Evolutionary conservation across 2,329 filamentous ascomycete genomes (phyloP), one percentile per base, ranked within the genome.

Genomic region (Fusarium mangiferae): DNA sequence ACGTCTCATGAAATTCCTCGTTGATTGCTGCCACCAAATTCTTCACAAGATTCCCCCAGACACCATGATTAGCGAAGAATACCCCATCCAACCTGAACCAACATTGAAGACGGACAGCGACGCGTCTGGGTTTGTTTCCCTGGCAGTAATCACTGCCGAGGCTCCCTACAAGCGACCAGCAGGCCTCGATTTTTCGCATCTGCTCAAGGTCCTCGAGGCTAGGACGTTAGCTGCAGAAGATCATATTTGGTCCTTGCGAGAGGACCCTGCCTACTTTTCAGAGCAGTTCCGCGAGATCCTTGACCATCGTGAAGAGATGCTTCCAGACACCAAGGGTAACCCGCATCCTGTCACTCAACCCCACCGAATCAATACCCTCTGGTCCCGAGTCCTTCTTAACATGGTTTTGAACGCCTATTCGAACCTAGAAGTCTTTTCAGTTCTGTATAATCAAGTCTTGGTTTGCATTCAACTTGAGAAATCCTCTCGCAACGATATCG

Each of bases 181-280:
- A 1, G 72, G 77, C 6, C 77, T 90, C 0, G 84, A 90, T 69
- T 78, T 90, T 3, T 70, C 55, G 1, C 79, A 7, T 11, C 6
- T 46, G 9, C 1, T 6, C 3, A 7, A 4, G 2, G 45, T 46
- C 3, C 45, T 89, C 1, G 77, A 75, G 5, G 86, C 86, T 1
- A 84, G 82, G 67, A 74, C 74, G 1, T 75, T 81, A 0, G 82
- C 82, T 7, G 84, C 84, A 1, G 84, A 89, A 62, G 89, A 91
- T 77, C 87, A 90, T 72, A 48, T 90, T 0, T 88, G 85, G 84
- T 75, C 83, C 0, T 79, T 92, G 6, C 84, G 89, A 13, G 89
- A 92, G 73, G 90, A 92, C 75, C 89, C 89, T 0, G 80, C 80
- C 2, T 91, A 90, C 78, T 91, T 91, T 70, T 78, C 82, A 8